phyloP scores from a whole-genome alignment of 164 flowering plant genomes.

The Sextonia rubra region DNA sequence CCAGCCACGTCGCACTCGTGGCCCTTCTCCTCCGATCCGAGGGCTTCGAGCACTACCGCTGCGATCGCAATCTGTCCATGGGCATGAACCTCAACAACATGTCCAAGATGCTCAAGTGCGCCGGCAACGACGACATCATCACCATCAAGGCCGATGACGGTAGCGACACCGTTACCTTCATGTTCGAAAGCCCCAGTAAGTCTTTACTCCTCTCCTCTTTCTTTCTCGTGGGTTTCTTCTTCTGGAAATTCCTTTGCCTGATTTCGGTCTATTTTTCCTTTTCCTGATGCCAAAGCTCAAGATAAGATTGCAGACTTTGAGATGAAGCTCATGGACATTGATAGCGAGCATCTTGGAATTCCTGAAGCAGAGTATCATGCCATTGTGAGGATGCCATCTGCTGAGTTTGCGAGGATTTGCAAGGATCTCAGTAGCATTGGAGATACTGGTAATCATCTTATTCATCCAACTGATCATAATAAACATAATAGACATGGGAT shows the following conservation, averaged over 20 bases:
- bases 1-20: slow-evolving; percentile 53
- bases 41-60: slow-evolving; percentile 54
- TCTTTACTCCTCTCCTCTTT: background rate
- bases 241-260: background rate
- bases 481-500: too few relatives aligned
- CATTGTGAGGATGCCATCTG: slow-evolving; percentile 78
- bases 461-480: background rate
- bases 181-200: slow-evolving; percentile 55
- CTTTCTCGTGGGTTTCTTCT: background rate
- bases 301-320: slow-evolving; percentile 84
- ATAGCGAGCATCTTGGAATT: slow-evolving; percentile 90
- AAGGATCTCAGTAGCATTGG: slow-evolving; percentile 80
- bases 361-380: slow-evolving; percentile 92
- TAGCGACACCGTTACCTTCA: slow-evolving; percentile 43
- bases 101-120: slow-evolving; percentile 47
- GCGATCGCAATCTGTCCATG: slow-evolving; percentile 48
- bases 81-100: slow-evolving; percentile 51
- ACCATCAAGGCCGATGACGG: slow-evolving; percentile 52
- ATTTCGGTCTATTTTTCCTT: background rate
- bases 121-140: slow-evolving; percentile 46
- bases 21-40: slow-evolving; percentile 48
- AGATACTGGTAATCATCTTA: slow-evolving; percentile 53
- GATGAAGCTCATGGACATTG: slow-evolving; percentile 95
- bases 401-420: slow-evolving; percentile 82
- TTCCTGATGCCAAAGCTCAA: slow-evolving; percentile 35